Evolutionary conservation across 495 filamentous ascomycete genomes (phyloP).

Genomic region (Tuber melanosporum): DNA sequence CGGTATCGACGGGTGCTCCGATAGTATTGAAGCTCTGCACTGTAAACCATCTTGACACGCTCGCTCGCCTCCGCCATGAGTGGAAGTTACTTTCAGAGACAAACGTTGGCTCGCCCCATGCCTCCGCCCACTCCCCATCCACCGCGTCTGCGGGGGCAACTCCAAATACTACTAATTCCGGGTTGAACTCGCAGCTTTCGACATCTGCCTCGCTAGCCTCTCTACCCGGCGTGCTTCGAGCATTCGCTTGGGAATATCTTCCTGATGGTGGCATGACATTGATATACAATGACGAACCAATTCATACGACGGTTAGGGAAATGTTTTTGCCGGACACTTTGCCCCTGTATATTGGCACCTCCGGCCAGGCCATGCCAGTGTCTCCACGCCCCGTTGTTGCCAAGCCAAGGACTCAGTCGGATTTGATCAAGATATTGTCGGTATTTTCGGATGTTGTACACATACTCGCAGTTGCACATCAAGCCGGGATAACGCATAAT

Average conservation of each 20-base stretch:
- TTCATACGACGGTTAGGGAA: conserved; percentile 34
- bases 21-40: conserved; percentile 41
- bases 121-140: conserved; percentile 16
- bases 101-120: conserved; percentile 10
- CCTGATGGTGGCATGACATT: conserved; percentile 40
- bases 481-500: conserved; percentile 39
- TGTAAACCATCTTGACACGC: conserved; percentile 41
- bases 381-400: conserved; percentile 21
- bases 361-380: not conserved
- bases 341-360: conserved; percentile 19
- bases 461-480: conserved; percentile 38
- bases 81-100: conserved; percentile 40
- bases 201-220: conserved; percentile 11
- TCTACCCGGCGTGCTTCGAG: conserved; percentile 32
- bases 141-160: conserved; percentile 11
- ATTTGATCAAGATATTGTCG: conserved; percentile 40
- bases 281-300: conserved; percentile 32
- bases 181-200: not conserved
- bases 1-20: conserved; percentile 29
- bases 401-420: conserved; percentile 39
- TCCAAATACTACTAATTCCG: not conserved
- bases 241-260: conserved; percentile 41
- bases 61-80: conserved; percentile 41
- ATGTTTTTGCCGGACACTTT: conserved; percentile 36
- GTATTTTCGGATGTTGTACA: conserved; percentile 41